phyloP scores from a whole-genome alignment of 768 basidiomycete species.

The Heimioporus sp. region DNA sequence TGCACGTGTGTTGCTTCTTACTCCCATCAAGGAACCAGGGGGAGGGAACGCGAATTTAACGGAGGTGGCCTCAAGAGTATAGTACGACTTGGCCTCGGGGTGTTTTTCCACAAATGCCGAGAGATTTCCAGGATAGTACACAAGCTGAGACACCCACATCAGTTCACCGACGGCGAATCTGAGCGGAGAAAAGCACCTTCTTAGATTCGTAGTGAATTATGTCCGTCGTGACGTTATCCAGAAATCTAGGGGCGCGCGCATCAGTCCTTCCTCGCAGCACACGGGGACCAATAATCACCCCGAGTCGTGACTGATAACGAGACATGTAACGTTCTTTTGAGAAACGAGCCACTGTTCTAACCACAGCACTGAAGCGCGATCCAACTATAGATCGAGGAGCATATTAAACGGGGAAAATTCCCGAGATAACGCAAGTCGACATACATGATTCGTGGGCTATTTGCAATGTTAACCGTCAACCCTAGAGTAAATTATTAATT shows the following conservation, averaged over 20 bases:
- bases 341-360: slow-evolving; percentile 83
- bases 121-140: slow-evolving; percentile 92
- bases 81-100: slow-evolving; percentile 95
- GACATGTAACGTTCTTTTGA: slow-evolving; percentile 82
- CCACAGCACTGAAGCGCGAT: slow-evolving; percentile 86
- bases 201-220: slow-evolving; percentile 97
- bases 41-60: slow-evolving; percentile 96
- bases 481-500: slow-evolving; percentile 19
- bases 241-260: slow-evolving; percentile 55
- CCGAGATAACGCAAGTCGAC: slow-evolving; percentile 32
- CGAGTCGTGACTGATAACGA: slow-evolving; percentile 97
- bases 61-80: slow-evolving; percentile 89
- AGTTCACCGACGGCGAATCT: slow-evolving; percentile 14
- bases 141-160: slow-evolving; percentile 52
- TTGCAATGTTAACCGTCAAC: slow-evolving; percentile 24
- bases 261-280: slow-evolving; percentile 5
- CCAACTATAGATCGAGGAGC: slow-evolving; percentile 49
- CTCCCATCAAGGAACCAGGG: slow-evolving; percentile 95
- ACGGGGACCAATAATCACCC: slow-evolving; percentile 52
- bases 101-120: slow-evolving; percentile 86
- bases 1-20: slow-evolving; percentile 91
- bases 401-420: slow-evolving; percentile 12
- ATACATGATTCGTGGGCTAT: slow-evolving; percentile 88
- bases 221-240: slow-evolving; percentile 94
- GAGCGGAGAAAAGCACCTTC: slow-evolving; percentile 50